phyloP scores from a whole-genome alignment of 2,329 filamentous ascomycete genomes.

The Calonectria naviculata region DNA sequence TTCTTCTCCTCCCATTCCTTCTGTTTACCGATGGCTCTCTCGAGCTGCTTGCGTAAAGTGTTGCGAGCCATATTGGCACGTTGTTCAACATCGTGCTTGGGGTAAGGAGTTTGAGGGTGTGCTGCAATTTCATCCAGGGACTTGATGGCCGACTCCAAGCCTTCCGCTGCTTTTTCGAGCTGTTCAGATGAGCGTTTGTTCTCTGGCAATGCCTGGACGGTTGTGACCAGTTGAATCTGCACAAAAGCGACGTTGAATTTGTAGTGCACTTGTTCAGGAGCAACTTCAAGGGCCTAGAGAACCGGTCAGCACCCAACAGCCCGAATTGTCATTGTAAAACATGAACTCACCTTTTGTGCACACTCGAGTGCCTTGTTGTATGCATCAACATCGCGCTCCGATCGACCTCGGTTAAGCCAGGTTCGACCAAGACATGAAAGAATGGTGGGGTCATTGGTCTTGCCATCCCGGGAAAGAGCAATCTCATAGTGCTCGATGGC shows the following conservation, averaged over 20 bases:
- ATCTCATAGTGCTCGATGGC: constrained; percentile 96
- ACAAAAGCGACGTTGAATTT: constrained; percentile 99
- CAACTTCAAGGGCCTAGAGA: constrained; percentile 76
- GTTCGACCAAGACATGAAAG: constrained; percentile 88
- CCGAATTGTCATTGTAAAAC: background rate
- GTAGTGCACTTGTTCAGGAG: constrained; percentile 88
- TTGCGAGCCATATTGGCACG: constrained; percentile 98
- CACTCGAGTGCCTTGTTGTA: constrained; percentile 69
- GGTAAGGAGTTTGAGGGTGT: constrained; percentile 82
- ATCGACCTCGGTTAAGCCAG: constrained; percentile 83
- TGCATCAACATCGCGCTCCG: constrained; percentile 67
- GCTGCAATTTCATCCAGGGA: constrained; percentile 72
- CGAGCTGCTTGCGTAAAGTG: constrained; percentile 92
- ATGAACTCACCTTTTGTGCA: constrained; percentile 67
- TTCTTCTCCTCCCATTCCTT: constrained; percentile 95
- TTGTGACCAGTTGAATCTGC: constrained; percentile 90
- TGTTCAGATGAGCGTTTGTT: constrained; percentile 82
- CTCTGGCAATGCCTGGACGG: constrained; percentile 80
- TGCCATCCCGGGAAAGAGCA: constrained; percentile 82
- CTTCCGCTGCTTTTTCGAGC: constrained; percentile 81
- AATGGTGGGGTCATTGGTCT: constrained; percentile 78
- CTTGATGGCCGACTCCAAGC: constrained; percentile 88
- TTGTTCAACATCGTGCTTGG: constrained; percentile 89
- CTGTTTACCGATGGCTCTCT: constrained; percentile 85
- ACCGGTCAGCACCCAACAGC: constrained; percentile 21